Conservation (phyloP, 2,329 filamentous ascomycete species). For the Beauveria pseudobassiana region DNA sequence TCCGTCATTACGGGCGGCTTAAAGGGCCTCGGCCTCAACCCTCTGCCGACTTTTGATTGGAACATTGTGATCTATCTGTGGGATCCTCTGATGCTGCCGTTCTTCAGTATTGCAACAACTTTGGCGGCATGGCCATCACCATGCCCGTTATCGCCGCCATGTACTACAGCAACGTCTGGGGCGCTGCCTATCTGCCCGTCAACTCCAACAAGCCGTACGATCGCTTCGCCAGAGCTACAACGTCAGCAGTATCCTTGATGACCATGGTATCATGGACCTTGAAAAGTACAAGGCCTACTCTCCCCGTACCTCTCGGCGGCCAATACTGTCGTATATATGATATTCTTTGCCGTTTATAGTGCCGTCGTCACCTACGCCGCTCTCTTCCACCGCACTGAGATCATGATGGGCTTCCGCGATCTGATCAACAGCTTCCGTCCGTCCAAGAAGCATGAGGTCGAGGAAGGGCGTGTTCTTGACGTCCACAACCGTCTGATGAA, state of each 20-base stretch:
- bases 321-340: conserved; percentile 24
- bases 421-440: conserved; percentile 18
- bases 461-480: conserved; percentile 16
- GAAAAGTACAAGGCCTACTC: conserved; percentile 34
- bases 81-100: conserved; percentile 26
- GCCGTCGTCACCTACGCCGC: conserved; percentile 22
- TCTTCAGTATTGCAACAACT: conserved; percentile 32
- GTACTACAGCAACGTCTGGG: conserved; percentile 35
- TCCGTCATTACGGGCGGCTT: conserved; percentile 33
- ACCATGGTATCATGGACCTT: conserved; percentile 30
- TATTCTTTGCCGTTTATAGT: conserved; percentile 22
- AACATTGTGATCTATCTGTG: conserved; percentile 31
- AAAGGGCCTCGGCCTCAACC: conserved; percentile 32
- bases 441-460: conserved; percentile 16
- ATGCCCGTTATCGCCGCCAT: conserved; percentile 32
- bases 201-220: conserved; percentile 35
- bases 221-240: conserved; percentile 33
- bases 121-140: conserved; percentile 26
- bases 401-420: conserved; percentile 19
- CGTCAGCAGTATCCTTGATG: conserved; percentile 25
- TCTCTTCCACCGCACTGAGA: conserved; percentile 25
- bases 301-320: conserved; percentile 27
- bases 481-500: conserved; percentile 27
- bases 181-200: conserved; percentile 38
- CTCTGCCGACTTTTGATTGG: conserved; percentile 33